Evolutionary conservation across 148 eudicot species (phyloP), one percentile per base, ranked within the genome.

Genomic region (Rhododendron ovatum): DNA sequence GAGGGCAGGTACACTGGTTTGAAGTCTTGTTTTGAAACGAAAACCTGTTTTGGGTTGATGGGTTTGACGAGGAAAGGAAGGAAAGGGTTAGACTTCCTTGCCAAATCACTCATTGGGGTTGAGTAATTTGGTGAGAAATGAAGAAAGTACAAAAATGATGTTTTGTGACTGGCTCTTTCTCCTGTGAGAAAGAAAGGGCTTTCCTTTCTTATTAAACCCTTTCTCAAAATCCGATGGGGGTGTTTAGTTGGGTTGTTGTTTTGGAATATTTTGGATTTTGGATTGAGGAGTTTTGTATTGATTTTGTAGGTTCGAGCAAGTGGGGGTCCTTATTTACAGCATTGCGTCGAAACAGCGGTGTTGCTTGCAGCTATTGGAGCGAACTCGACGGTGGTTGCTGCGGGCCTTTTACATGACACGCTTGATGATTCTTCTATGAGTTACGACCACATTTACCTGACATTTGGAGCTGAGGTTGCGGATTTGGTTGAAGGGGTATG

Each of bases 241-340:
- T 57, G 22, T 17, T 18, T 57, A 4, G 63, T 17, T 17, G 63
- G 63, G 63, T 57, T 26, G n/a, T 65, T 86, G 17, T 30, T 57
- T 74, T 47, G 17, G 51, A n/a, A 24, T 47, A 12, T 75, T 84
- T 61, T 63, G 53, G n/a, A 48, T 39, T 33, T 83, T 81, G 30
- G 26, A 57, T 6, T 87, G 48, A 85, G 84, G 77, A 55, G 55
- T 14, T 85, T 83, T 45, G 47, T 88, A n/a, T 83, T 78, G 48
- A 76, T 85, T 28, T 90, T 89, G 88, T 67, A 97, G 98, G 89
- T 91, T 87, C 91, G 98, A 83, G 98, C 93, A 14, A 95, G 95
- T 90, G 99, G 99, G 35, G 96, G 95, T 93, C 95, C 96, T 78
- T 97, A 97, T 85, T 88, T 97, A 88, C 95, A 95, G 84, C 99